A percentile compares a stretch with the other conserved stretches of the same genome.
Evolutionary conservation across 306 rosid species (phyloP).

Genomic region (Gynostemma pentaphyllum): DNA sequence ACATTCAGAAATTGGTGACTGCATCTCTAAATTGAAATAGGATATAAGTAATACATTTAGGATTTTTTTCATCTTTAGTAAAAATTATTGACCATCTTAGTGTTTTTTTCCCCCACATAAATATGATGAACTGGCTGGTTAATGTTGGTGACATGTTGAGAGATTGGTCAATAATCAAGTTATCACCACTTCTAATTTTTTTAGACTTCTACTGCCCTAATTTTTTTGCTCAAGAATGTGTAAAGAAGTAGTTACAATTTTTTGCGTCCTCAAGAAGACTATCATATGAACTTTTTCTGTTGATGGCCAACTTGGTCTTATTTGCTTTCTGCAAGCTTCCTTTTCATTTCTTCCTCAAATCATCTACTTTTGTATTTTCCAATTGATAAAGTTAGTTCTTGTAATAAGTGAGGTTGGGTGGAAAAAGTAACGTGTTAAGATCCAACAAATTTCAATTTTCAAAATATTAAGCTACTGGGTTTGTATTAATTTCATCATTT

Average conservation of each 20-base stretch:
- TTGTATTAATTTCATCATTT: background rate
- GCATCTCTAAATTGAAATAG: background rate
- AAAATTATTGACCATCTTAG: background rate
- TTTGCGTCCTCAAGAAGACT: background rate
- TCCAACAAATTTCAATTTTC: too few relatives aligned
- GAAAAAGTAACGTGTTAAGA: background rate
- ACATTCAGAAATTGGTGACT: background rate
- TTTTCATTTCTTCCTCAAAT: background rate
- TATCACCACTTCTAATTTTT: background rate
- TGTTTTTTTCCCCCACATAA: background rate
- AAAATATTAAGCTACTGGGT: too few relatives aligned
- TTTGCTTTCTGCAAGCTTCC: background rate
- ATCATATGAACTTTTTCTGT: background rate
- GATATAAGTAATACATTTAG: background rate
- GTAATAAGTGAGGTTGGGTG: too few relatives aligned
- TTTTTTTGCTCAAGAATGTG: background rate
- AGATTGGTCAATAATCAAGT: background rate
- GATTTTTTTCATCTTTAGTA: background rate
- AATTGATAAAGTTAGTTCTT: background rate
- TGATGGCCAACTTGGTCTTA: background rate
- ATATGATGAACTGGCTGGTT: background rate
- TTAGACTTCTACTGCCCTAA: background rate
- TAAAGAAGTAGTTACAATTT: too few relatives aligned
- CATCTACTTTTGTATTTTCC: background rate
- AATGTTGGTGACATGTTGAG: background rate